A percentile compares a stretch with the other conserved stretches of the same genome.
phyloP scores from a whole-genome alignment of 768 basidiomycete species.

The Galerina sulciceps region DNA sequence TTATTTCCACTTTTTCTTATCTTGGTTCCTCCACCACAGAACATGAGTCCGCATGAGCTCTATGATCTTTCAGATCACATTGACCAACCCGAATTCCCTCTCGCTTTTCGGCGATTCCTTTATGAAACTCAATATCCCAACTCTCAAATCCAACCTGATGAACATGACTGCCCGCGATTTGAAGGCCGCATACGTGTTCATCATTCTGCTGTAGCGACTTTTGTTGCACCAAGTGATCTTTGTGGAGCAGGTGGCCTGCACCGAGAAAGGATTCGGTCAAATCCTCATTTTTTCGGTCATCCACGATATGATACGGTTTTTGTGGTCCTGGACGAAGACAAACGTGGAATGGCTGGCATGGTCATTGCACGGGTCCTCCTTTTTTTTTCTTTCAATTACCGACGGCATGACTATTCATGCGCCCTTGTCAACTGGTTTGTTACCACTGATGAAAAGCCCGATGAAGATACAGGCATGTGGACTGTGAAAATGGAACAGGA shows the following conservation, averaged over 20 bases:
- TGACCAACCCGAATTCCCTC: conserved; percentile 16
- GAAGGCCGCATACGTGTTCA: conserved; percentile 24
- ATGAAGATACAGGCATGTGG: conserved; percentile 37
- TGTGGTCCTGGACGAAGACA: conserved; percentile 22
- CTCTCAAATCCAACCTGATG: not conserved
- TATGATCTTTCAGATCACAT: conserved; percentile 13
- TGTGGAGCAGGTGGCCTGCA: conserved; percentile 32
- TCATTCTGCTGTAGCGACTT: conserved; percentile 31
- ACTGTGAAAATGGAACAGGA: conserved; percentile 23
- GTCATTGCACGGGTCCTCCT: conserved; percentile 28
- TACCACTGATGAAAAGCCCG: conserved; percentile 12
- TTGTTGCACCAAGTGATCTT: conserved; percentile 33
- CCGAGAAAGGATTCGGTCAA: conserved; percentile 28
- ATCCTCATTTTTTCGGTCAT: conserved; percentile 23
- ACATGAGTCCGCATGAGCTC: conserved; percentile 6
- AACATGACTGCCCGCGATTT: conserved; percentile 16
- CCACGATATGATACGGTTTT: conserved; percentile 31
- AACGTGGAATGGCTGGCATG: conserved; percentile 31
- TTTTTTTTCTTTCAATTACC: conserved; percentile 35
- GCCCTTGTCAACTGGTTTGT: conserved; percentile 34
- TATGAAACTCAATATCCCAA: conserved; percentile 13
- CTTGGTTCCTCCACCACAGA: conserved; percentile 3
- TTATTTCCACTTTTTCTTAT: not conserved
- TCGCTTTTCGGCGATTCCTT: conserved; percentile 20
- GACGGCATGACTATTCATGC: conserved; percentile 20